phyloP scores from a whole-genome alignment of 768 basidiomycete species.

The Ramaria rubella region DNA sequence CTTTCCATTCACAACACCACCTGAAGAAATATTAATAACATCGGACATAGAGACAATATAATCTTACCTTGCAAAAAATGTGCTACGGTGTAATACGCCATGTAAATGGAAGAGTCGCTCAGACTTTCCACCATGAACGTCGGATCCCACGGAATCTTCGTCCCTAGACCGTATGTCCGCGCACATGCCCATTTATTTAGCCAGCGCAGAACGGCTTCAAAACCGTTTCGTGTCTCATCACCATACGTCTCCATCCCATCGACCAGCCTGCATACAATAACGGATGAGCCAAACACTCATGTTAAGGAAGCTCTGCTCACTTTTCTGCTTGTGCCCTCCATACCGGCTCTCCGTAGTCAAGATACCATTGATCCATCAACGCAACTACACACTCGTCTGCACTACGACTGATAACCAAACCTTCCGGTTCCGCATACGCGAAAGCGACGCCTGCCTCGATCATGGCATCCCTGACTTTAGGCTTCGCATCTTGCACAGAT shows the following conservation, averaged over 20 bases:
- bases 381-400: slow-evolving; percentile 98
- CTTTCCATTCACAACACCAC: slow-evolving; percentile 69
- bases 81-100: slow-evolving; percentile 94
- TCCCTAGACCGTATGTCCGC: slow-evolving; percentile 93
- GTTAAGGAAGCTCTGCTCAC: slow-evolving; percentile 37
- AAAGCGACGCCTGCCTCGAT: slow-evolving; percentile 74
- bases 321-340: slow-evolving; percentile 85
- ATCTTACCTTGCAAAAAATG: slow-evolving; percentile 76
- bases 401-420: slow-evolving; percentile 79
- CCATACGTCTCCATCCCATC: slow-evolving; percentile 86
- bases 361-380: slow-evolving; percentile 98
- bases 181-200: slow-evolving; percentile 99
- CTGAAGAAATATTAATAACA: slow-evolving; percentile 28
- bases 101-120: slow-evolving; percentile 97
- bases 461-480: slow-evolving; percentile 78
- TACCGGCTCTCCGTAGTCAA: slow-evolving; percentile 89
- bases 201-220: slow-evolving; percentile 90
- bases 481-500: slow-evolving; percentile 86
- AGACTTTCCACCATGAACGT: slow-evolving; percentile 94
- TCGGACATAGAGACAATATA: neutral
- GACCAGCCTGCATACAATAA: slow-evolving; percentile 49
- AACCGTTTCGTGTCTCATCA: slow-evolving; percentile 85
- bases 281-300: slow-evolving; percentile 1
- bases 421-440: slow-evolving; percentile 94
- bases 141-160: slow-evolving; percentile 93